Conservation (phyloP, 768 basidiomycete species). For the Neoboletus subvelutipes region DNA sequence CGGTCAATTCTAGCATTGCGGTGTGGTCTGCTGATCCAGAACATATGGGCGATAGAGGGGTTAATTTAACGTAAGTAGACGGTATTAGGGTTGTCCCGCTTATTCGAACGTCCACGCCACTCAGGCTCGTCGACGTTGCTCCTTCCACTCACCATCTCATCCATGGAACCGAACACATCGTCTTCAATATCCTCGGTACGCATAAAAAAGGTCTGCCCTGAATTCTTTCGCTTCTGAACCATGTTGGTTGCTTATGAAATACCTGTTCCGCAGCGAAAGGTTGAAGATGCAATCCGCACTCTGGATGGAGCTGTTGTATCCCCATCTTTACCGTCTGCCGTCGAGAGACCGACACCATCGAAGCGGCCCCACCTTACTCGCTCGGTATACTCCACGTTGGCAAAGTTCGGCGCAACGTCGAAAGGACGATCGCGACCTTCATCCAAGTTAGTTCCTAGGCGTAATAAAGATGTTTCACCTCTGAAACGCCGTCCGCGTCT, state of each 20-base stretch:
- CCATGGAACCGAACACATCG: slow-evolving; percentile 17
- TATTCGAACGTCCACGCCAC: slow-evolving; percentile 2
- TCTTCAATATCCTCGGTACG: slow-evolving; percentile 25
- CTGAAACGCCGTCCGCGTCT: neutral
- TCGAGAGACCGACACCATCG: slow-evolving; percentile 40
- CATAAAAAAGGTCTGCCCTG: slow-evolving; percentile 44
- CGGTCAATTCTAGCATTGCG: neutral
- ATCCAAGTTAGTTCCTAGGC: slow-evolving; percentile 14
- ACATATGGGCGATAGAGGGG: neutral
- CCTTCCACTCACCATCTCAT: neutral
- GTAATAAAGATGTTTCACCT: neutral
- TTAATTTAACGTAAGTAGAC: neutral
- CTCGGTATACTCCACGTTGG: slow-evolving; percentile 73
- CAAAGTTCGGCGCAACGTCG: slow-evolving; percentile 70
- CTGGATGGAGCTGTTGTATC: slow-evolving; percentile 64
- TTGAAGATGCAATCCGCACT: slow-evolving; percentile 75
- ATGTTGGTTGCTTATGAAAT: neutral
- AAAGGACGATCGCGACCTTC: slow-evolving; percentile 43
- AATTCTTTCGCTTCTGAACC: neutral
- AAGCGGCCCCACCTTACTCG: slow-evolving; percentile 54
- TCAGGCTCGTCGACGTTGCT: neutral
- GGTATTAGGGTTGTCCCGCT: neutral
- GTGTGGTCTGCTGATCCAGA: neutral
- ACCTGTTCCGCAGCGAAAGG: slow-evolving; percentile 55
- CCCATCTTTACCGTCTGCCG: slow-evolving; percentile 25